A percentile compares a stretch with the other conserved stretches of the same genome.
Evolutionary conservation across 2,329 filamentous ascomycete genomes (phyloP).

Genomic region (Sarocladium oryzae): DNA sequence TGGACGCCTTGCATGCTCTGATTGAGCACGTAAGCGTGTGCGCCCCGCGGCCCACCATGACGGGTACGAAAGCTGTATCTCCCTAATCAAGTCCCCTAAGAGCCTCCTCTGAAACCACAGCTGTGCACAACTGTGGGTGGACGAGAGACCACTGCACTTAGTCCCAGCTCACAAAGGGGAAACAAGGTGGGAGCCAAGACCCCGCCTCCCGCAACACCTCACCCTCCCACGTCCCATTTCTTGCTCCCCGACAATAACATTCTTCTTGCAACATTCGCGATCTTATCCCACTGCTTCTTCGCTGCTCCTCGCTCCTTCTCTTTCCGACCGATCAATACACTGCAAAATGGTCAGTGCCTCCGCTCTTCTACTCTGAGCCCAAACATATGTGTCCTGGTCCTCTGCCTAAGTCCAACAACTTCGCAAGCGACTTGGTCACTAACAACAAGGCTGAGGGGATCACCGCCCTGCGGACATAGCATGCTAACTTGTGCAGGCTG

Average conservation of each 20-base stretch:
- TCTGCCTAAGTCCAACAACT: no score
- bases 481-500: slow-evolving; percentile 55
- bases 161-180: not conserved
- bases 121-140: no score
- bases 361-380: no score
- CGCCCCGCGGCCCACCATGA: slow-evolving; percentile 1
- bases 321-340: not conserved
- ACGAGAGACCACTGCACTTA: no score
- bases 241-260: slow-evolving; percentile 1
- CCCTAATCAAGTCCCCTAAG: no score
- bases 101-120: no score
- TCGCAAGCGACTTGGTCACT: not conserved
- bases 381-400: no score
- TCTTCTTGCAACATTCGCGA: not conserved
- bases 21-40: not conserved
- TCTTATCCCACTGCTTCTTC: not conserved
- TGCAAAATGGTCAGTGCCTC: slow-evolving; percentile 11
- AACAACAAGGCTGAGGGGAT: slow-evolving; percentile 21
- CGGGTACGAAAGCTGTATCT: no score
- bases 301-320: not conserved
- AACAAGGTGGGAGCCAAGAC: not conserved
- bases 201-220: slow-evolving; percentile 8
- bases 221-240: slow-evolving; percentile 7
- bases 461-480: slow-evolving; percentile 7
- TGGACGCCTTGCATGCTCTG: not conserved